Conservation (phyloP, 169 alveolate genomes). For the Neospora caninum region DNA sequence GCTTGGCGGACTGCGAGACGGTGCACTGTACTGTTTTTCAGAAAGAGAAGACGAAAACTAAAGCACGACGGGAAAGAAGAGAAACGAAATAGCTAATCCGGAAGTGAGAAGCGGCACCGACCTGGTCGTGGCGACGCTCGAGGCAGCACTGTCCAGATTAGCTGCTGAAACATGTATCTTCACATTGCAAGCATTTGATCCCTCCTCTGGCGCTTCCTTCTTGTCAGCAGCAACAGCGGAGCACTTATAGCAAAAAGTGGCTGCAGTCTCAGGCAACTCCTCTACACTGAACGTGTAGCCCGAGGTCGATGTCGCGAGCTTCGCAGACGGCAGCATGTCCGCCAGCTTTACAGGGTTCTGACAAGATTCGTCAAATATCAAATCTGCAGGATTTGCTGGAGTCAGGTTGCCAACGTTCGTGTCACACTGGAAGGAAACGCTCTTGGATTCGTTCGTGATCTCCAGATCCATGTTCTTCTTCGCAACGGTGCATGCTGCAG, state of each 20-base stretch:
- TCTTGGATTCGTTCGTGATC: neutral
- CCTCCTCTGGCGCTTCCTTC: neutral
- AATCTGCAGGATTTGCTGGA: neutral
- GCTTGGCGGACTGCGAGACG: no score
- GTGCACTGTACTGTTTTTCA: no score
- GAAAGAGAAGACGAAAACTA: no score
- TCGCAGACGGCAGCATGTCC: neutral
- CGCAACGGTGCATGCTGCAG: neutral
- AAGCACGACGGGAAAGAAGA: no score
- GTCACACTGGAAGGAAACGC: neutral
- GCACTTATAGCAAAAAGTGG: neutral
- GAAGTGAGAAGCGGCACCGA: neutral
- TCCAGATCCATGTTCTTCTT: neutral
- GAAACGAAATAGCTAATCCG: neutral
- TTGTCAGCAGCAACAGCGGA: neutral
- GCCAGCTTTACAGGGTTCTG: neutral
- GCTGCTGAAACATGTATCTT: neutral
- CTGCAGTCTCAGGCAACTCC: neutral
- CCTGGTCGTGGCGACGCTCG: neutral
- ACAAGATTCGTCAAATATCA: neutral
- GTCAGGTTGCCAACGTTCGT: neutral
- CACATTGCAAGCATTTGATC: neutral
- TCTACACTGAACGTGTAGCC: neutral
- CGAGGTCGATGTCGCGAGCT: neutral
- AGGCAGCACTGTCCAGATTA: neutral